Conservation (phyloP, 2,329 filamentous ascomycete species). For the Metarhizium album region DNA sequence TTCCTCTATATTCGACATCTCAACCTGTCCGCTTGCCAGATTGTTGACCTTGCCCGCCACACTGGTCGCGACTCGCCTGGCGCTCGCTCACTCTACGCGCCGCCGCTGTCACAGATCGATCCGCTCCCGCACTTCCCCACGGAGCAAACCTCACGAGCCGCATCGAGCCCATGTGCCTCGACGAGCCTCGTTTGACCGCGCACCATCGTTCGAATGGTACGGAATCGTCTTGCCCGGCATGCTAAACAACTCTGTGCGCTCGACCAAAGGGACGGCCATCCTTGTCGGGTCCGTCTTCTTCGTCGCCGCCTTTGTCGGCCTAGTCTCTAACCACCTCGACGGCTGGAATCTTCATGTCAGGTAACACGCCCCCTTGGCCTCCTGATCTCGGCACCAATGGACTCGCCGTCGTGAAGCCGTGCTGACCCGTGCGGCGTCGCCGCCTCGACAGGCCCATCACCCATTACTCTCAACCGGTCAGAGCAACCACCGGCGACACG, state of each 20-base stretch:
- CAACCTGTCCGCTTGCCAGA: not conserved
- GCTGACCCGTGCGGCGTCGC: not conserved
- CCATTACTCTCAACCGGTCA: not conserved
- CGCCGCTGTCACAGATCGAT: not conserved
- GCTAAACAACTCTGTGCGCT: constrained; percentile 19
- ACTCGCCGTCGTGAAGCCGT: not conserved
- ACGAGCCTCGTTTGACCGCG: not conserved
- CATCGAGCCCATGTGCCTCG: not conserved
- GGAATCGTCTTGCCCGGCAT: constrained; percentile 10
- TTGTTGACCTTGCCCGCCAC: not conserved
- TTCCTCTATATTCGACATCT: not conserved
- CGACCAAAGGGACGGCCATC: constrained; percentile 19
- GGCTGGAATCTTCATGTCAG: constrained; percentile 14
- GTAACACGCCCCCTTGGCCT: constrained; percentile 5
- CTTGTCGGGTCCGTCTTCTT: constrained; percentile 21
- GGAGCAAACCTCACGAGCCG: not conserved
- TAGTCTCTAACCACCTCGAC: constrained; percentile 23
- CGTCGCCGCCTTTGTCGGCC: constrained; percentile 19
- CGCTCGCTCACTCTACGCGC: not conserved
- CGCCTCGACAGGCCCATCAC: not conserved
- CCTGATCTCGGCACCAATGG: not conserved
- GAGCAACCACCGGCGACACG: not conserved
- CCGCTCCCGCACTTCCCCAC: not conserved
- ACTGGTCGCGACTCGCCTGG: not conserved
- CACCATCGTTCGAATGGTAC: not conserved